phyloP scores from a whole-genome alignment of 768 basidiomycete genomes.

The Lactarius indigo region DNA sequence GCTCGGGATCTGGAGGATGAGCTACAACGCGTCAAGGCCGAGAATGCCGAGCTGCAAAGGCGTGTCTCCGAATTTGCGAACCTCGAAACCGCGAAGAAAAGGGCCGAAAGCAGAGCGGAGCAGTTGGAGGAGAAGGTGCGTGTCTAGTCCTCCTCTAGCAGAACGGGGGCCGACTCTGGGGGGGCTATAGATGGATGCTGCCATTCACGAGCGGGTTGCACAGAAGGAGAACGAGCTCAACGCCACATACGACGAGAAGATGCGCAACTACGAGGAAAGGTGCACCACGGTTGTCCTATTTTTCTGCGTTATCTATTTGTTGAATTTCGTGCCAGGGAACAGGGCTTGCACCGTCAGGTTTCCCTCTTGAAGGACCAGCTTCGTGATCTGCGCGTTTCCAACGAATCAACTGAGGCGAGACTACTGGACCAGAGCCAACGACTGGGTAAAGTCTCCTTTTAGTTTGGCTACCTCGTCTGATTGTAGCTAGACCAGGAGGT shows the following conservation, averaged over 20 bases:
- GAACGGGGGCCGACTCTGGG: neutral
- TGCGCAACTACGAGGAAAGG: slow-evolving; percentile 96
- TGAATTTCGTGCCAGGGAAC: slow-evolving; percentile 61
- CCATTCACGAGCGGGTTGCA: slow-evolving; percentile 83
- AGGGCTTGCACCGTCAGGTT: slow-evolving; percentile 89
- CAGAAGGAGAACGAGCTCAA: slow-evolving; percentile 97
- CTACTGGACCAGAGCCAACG: slow-evolving; percentile 87
- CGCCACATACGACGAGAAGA: slow-evolving; percentile 93
- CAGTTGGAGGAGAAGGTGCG: slow-evolving; percentile 79
- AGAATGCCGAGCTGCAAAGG: slow-evolving; percentile 77
- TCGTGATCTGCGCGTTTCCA: slow-evolving; percentile 83
- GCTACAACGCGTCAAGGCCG: slow-evolving; percentile 66
- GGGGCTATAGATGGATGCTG: slow-evolving; percentile 82
- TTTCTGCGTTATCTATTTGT: neutral
- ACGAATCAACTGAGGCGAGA: slow-evolving; percentile 91
- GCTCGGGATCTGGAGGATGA: slow-evolving; percentile 73
- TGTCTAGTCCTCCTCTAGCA: neutral
- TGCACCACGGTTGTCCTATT: slow-evolving; percentile 34
- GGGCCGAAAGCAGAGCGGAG: slow-evolving; percentile 67
- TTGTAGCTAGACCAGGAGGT: slow-evolving; percentile 76
- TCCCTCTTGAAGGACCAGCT: slow-evolving; percentile 85
- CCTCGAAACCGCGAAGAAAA: slow-evolving; percentile 71
- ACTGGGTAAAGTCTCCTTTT: slow-evolving; percentile 54
- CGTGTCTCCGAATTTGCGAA: slow-evolving; percentile 59
- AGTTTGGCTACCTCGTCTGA: neutral